Evolutionary conservation across 192 early-diverging fungal genomes (phyloP).

Genomic region (Mortierella hygrophila): DNA sequence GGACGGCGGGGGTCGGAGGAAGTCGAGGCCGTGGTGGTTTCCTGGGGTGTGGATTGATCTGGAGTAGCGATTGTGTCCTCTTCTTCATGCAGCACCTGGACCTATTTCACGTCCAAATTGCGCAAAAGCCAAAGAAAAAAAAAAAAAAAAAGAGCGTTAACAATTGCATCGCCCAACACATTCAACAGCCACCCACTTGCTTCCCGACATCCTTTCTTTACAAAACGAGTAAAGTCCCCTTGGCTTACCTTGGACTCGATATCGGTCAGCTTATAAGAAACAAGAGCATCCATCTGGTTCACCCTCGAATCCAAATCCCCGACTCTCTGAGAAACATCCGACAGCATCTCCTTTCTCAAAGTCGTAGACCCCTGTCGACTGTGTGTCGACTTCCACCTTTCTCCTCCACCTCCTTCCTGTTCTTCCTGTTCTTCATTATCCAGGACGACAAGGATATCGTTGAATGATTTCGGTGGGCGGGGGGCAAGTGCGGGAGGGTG

Average conservation of each 20-base stretch:
- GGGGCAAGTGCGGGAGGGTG: background rate
- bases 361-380: slow-evolving; percentile 8
- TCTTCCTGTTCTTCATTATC: background rate
- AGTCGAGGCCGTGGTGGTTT: background rate
- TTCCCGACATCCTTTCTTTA: too few relatives aligned
- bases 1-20: background rate
- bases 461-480: background rate
- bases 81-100: slow-evolving; percentile 22
- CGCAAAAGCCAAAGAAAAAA: too few relatives aligned
- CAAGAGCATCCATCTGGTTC: slow-evolving; percentile 31
- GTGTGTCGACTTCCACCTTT: background rate
- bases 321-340: slow-evolving; percentile 23
- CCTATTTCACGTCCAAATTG: background rate
- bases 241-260: slow-evolving; percentile 40
- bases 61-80: background rate
- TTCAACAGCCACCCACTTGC: background rate
- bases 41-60: background rate
- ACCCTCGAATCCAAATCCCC: slow-evolving; percentile 35
- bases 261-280: slow-evolving; percentile 30
- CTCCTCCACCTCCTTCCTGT: background rate
- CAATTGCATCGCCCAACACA: background rate
- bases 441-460: background rate
- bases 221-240: background rate
- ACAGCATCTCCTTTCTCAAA: slow-evolving; percentile 22
- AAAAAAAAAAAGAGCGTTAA: too few relatives aligned